Evolutionary conservation across 2,329 filamentous ascomycete genomes (phyloP).

Genomic region (Fusarium begoniae): DNA sequence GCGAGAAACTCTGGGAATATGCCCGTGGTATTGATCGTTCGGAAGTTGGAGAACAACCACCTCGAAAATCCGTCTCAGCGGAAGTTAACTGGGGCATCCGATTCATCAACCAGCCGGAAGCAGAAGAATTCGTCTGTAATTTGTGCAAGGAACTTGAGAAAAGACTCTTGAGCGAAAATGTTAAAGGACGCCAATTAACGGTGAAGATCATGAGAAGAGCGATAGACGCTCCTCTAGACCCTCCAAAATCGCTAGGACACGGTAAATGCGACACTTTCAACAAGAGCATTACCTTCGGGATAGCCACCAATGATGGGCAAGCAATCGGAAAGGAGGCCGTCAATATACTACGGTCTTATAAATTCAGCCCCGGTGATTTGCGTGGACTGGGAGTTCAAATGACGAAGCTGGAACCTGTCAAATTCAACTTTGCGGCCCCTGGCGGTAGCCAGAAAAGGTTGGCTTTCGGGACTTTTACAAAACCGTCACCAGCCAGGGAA

Average conservation of each 20-base stretch:
- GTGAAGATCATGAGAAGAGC: constrained; percentile 95
- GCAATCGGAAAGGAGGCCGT: constrained; percentile 82
- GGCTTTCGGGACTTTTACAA: constrained; percentile 69
- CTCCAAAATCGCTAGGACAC: constrained; percentile 92
- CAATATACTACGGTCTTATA: constrained; percentile 82
- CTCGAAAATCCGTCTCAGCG: constrained; percentile 93
- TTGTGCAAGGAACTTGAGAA: constrained; percentile 86
- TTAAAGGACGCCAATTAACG: constrained; percentile 88
- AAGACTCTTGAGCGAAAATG: constrained; percentile 81
- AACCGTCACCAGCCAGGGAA: constrained; percentile 52
- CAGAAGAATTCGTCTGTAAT: constrained; percentile 88
- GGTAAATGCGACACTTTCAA: constrained; percentile 95
- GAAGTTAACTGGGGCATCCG: constrained; percentile 99
- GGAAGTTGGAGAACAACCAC: constrained; percentile 85
- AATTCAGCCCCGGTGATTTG: constrained; percentile 90
- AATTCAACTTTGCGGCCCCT: constrained; percentile 60
- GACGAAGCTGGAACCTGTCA: constrained; percentile 88
- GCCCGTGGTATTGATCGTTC: constrained; percentile 85
- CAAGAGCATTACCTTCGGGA: constrained; percentile 83
- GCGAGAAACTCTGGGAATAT: constrained; percentile 90
- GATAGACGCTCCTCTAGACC: constrained; percentile 86
- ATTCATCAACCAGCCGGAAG: constrained; percentile 90
- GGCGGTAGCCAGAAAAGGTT: constrained; percentile 84
- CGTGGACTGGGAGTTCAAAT: constrained; percentile 92
- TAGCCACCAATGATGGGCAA: constrained; percentile 80